These are phyloP conservation scores for Ophiostoma piceae DNA, from an alignment of 2,329 filamentous ascomycete genomes.

Conservation along the genomic window DNA sequence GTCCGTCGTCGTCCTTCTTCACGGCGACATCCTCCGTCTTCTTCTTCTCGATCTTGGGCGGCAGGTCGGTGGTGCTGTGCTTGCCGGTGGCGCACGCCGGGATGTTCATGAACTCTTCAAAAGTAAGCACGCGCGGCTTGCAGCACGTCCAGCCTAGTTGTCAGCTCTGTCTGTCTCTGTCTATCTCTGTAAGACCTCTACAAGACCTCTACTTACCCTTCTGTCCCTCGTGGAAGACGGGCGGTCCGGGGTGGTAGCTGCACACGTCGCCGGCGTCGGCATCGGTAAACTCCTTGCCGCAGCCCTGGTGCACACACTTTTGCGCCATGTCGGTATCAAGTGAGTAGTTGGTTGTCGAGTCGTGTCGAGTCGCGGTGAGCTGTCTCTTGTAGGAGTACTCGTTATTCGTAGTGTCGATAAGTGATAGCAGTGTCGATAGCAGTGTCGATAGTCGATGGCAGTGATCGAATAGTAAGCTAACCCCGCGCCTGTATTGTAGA, in stretches of 20 bases:
- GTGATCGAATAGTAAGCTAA: too few relatives aligned
- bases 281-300: slow-evolving; percentile 68
- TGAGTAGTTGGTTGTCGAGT: neutral
- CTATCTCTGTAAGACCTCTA: neutral
- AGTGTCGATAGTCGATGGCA: too few relatives aligned
- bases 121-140: slow-evolving; percentile 92
- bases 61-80: slow-evolving; percentile 79
- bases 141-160: slow-evolving; percentile 92
- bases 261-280: slow-evolving; percentile 78
- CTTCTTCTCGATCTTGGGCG: slow-evolving; percentile 58
- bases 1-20: slow-evolving; percentile 25
- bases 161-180: neutral
- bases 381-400: too few relatives aligned
- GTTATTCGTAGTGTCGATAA: too few relatives aligned
- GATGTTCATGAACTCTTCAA: slow-evolving; percentile 95
- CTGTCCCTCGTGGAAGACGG: slow-evolving; percentile 94
- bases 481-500: too few relatives aligned
- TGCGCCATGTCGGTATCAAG: slow-evolving; percentile 47
- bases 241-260: slow-evolving; percentile 86
- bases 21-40: slow-evolving; percentile 44
- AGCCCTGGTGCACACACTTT: slow-evolving; percentile 96
- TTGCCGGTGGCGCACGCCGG: slow-evolving; percentile 87
- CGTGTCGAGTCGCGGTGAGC: neutral
- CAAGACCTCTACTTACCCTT: slow-evolving; percentile 63
- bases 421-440: too few relatives aligned